A percentile compares a stretch with the other conserved stretches of the same genome.
Evolutionary conservation across 768 basidiomycete genomes (phyloP).

Genomic region (Mycena sanguinolenta): DNA sequence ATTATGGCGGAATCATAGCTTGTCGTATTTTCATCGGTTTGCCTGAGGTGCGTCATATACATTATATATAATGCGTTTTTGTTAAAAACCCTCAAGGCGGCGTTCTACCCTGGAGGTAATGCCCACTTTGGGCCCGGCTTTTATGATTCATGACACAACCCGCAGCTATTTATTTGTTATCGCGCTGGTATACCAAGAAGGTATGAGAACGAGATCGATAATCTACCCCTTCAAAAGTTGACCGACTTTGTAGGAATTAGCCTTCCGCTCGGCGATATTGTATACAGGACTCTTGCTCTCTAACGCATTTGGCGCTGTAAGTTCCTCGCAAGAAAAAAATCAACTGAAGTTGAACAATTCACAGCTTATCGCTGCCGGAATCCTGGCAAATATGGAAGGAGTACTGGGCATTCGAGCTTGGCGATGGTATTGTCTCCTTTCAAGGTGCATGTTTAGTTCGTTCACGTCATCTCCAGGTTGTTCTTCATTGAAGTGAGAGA

Average conservation of each 20-base stretch:
- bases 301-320: conserved; percentile 76
- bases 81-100: conserved; percentile 53
- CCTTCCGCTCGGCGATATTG: conserved; percentile 73
- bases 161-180: conserved; percentile 55
- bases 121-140: conserved; percentile 37
- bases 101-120: conserved; percentile 74
- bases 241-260: conserved; percentile 62
- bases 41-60: conserved; percentile 59
- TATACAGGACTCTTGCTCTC: conserved; percentile 71
- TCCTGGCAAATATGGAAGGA: conserved; percentile 79
- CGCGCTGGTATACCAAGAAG: conserved; percentile 73
- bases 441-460: not conserved
- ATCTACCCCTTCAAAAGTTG: not conserved
- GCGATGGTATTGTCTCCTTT: conserved; percentile 57
- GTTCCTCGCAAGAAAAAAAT: conserved; percentile 34
- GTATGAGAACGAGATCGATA: conserved; percentile 40
- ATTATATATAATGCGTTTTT: not conserved
- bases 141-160: not conserved
- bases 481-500: conserved; percentile 73
- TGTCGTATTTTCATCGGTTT: conserved; percentile 75
- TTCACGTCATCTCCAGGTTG: conserved; percentile 57
- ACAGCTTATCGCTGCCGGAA: conserved; percentile 82
- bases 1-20: conserved; percentile 67
- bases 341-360: not conserved
- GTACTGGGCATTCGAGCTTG: conserved; percentile 76